Evolutionary conservation across 441 rosid species (phyloP), one percentile per base, ranked within the genome.

Genomic region (Syzygium syzygioides): DNA sequence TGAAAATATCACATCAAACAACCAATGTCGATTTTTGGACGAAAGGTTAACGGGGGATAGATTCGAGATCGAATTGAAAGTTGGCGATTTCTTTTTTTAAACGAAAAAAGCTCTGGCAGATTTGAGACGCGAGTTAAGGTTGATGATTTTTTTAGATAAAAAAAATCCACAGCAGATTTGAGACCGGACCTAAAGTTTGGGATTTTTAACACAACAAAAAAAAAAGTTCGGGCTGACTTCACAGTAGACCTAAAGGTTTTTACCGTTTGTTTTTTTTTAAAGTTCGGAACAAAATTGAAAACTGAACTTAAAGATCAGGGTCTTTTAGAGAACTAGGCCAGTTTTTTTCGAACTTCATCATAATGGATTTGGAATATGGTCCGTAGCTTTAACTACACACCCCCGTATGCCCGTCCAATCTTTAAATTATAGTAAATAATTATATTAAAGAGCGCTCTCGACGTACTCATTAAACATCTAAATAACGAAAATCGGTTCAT

Each of bases 311-410:
- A 53, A 53, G 2, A 13, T 2, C 0, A 53, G 18, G 5, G 17
- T 53, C 7, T 53, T 53, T 53, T 3, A 53, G 18, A 19, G 17
- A 53, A 53, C 7, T 53, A 5, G 17, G 55, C 6, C 17, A 7
- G 1, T 45, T 45, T 45, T 45, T 45, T 1, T 2, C 23, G 17
- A 64, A 64, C 11, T 62, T 62, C 34, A 14, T n/a, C 34, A 3
- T 0, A 0, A 0, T 1, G 34, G 34, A 60, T 7, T 64, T 15
- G 76, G 23, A 64, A n/a, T 30, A 64, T 17, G 8, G 19, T 3
- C 12, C 6, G 4, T n/a, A 14, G 4, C 19, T 14, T 28, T 4
- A 6, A 28, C 4, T 1, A 15, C 11, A 7, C 37, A n/a, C 2
- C 71, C 37, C 3, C 3, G 4, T 1, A 7, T 15, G 9, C 37